These are phyloP conservation scores for Aphanomyces euteiches DNA, from an alignment of 352 stramenopile genomes.

Conservation along the genomic window DNA sequence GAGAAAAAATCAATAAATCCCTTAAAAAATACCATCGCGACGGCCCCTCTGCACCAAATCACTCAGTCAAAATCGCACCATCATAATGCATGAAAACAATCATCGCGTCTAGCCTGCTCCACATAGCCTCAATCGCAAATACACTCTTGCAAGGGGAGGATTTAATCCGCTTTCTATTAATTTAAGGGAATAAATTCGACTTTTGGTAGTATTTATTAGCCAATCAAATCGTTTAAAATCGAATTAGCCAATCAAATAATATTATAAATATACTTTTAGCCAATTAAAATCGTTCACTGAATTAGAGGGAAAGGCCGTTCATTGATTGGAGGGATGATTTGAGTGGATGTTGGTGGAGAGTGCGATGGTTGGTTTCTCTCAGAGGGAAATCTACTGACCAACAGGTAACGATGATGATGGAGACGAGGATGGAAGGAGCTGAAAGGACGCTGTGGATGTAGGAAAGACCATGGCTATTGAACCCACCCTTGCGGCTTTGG, in stretches of 20 bases:
- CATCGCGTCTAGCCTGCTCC: too few relatives aligned
- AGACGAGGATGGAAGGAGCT: not conserved
- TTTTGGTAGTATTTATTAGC: not conserved
- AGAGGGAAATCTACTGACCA: constrained; percentile 33
- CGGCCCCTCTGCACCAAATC: too few relatives aligned
- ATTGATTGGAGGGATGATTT: constrained; percentile 20
- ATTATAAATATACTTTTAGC: not conserved
- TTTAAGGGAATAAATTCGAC: not conserved
- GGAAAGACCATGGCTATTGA: constrained; percentile 71
- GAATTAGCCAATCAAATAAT: not conserved
- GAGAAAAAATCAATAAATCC: too few relatives aligned
- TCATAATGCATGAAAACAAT: too few relatives aligned
- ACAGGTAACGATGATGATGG: constrained; percentile 26
- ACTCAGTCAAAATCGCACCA: too few relatives aligned
- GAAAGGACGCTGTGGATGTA: not conserved
- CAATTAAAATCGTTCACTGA: constrained; percentile 9
- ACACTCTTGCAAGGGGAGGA: too few relatives aligned
- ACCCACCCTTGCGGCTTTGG: constrained; percentile 95
- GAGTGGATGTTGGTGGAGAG: constrained; percentile 17
- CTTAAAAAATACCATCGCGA: too few relatives aligned
- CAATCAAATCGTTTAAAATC: constrained; percentile 1
- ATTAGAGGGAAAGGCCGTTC: constrained; percentile 13
- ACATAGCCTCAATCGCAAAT: too few relatives aligned
- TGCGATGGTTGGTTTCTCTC: constrained; percentile 26
- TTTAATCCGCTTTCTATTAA: too few relatives aligned